Conservation (phyloP, 495 filamentous ascomycete genomes). For the Xylaria curta region DNA sequence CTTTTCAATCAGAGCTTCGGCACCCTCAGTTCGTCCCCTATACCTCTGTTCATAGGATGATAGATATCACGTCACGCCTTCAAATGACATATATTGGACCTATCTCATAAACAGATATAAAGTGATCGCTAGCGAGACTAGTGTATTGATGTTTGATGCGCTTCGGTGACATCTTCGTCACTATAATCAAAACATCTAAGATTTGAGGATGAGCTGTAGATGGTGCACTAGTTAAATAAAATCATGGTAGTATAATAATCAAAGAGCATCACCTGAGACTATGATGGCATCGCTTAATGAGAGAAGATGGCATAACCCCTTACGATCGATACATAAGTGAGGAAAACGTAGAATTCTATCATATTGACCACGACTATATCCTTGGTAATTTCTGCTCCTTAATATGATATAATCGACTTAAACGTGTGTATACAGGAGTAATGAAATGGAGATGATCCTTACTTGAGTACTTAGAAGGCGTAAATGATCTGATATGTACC, state of each 20-base stretch:
- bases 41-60: background rate
- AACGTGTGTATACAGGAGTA: background rate
- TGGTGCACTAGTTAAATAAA: background rate
- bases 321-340: background rate
- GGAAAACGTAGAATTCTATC: background rate
- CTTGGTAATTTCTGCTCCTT: background rate
- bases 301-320: background rate
- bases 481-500: background rate
- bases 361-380: background rate
- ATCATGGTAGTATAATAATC: background rate
- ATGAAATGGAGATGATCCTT: background rate
- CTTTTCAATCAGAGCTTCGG: background rate
- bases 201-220: background rate
- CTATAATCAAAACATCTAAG: background rate
- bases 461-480: background rate
- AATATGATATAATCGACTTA: background rate
- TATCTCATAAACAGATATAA: background rate
- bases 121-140: background rate
- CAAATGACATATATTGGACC: no score
- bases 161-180: background rate
- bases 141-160: background rate
- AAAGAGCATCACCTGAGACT: background rate
- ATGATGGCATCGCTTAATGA: background rate
- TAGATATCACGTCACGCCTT: no score
- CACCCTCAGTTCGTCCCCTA: background rate